A percentile compares a stretch with the other conserved stretches of the same genome.
Evolutionary conservation across 1,139 yeast species (phyloP).

Genomic region (Taphrina wiesneri): DNA sequence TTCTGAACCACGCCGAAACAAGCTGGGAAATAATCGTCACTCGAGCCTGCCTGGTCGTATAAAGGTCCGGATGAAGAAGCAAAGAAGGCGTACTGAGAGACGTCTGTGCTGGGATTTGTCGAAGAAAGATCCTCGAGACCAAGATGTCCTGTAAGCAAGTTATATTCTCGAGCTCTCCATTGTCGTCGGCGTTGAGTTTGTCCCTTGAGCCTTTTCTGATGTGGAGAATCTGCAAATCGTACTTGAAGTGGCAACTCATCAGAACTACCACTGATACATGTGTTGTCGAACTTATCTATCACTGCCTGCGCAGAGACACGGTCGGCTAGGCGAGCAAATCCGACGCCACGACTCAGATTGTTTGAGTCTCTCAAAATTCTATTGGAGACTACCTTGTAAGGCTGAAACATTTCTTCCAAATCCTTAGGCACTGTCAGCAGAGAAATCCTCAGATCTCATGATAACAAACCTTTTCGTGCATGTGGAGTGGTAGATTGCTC

Average conservation of each 20-base stretch:
- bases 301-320: constrained; percentile 40
- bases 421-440: constrained; percentile 30
- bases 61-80: neutral
- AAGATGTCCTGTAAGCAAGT: constrained; percentile 30
- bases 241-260: constrained; percentile 41
- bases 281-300: constrained; percentile 39
- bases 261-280: constrained; percentile 33
- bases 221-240: constrained; percentile 41
- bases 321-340: constrained; percentile 41
- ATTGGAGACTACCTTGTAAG: constrained; percentile 39
- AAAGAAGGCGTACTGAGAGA: neutral
- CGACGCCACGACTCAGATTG: constrained; percentile 41
- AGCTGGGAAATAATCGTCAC: neutral
- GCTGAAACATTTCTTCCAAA: constrained; percentile 39
- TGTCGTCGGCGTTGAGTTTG: constrained; percentile 40
- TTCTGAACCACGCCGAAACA: neutral
- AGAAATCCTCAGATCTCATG: neutral
- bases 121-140: neutral
- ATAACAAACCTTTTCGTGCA: constrained; percentile 37
- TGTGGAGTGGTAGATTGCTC: constrained; percentile 40
- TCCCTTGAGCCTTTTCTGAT: constrained; percentile 39
- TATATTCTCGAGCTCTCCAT: constrained; percentile 42
- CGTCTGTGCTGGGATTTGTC: neutral
- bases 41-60: neutral
- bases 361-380: constrained; percentile 40